Evolutionary conservation across 1,284 basidiomycete genomes (phyloP).

Genomic region (Peniophora sp.): DNA sequence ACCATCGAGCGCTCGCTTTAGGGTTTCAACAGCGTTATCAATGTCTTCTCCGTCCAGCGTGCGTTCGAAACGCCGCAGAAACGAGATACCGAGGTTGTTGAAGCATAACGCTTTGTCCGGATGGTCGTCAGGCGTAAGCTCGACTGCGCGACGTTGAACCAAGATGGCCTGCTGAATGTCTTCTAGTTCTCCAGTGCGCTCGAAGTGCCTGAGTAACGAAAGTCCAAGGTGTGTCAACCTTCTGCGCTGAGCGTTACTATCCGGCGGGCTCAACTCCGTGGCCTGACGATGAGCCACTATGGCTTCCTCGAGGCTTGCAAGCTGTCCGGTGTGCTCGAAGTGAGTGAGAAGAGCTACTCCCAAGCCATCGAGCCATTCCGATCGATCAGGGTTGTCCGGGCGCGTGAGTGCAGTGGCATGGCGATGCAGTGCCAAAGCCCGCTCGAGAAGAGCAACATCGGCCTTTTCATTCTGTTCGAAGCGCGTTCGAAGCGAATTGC

Average conservation of each 20-base stretch:
- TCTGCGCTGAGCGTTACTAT: not conserved
- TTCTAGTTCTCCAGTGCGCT: not conserved
- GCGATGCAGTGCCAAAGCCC: not conserved
- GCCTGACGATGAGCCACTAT: not conserved
- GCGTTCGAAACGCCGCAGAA: slow-evolving; percentile 18
- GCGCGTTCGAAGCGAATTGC: not conserved
- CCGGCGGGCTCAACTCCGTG: not conserved
- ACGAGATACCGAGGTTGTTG: not conserved
- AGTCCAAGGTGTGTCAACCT: not conserved
- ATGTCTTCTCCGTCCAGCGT: slow-evolving; percentile 13
- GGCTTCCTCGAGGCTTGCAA: not conserved
- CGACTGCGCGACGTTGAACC: not conserved
- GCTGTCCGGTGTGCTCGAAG: not conserved
- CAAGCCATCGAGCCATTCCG: not conserved
- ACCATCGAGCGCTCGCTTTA: not conserved
- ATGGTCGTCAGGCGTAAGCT: not conserved
- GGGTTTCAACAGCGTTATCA: slow-evolving; percentile 12
- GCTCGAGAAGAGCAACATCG: not conserved
- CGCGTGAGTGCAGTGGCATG: not conserved
- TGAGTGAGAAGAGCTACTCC: not conserved
- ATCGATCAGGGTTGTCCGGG: not conserved
- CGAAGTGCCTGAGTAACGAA: not conserved
- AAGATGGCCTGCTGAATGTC: not conserved
- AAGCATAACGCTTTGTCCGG: not conserved
- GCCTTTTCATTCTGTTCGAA: not conserved